These are phyloP conservation scores for Allium cepa DNA, from an alignment of 106 monocot genomes.

Conservation along the genomic window DNA sequence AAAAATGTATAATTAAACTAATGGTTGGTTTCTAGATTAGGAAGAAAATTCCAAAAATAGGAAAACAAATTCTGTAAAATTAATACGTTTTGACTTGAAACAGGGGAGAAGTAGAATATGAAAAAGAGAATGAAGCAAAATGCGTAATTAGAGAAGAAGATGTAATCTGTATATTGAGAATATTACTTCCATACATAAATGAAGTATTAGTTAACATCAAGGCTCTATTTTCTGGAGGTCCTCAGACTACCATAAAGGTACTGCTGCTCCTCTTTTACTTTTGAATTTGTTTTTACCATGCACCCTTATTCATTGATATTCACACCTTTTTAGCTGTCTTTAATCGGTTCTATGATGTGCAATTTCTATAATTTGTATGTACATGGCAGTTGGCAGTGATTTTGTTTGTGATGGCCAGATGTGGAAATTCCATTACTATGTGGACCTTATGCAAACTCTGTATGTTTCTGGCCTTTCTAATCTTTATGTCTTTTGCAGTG, in stretches of 20 bases:
- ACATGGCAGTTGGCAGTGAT: constrained; percentile 65
- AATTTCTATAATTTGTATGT: too few species aligned
- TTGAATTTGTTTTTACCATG: too few species aligned
- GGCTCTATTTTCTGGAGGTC: constrained; percentile 85
- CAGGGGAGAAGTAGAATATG: constrained; percentile 32
- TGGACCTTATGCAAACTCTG: constrained; percentile 73
- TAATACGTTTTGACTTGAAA: neutral
- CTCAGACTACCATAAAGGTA: constrained; percentile 90
- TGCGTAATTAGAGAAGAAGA: constrained; percentile 77
- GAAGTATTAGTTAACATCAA: constrained; percentile 59
- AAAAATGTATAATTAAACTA: too few species aligned
- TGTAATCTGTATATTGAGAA: constrained; percentile 50
- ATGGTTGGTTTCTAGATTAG: too few species aligned
- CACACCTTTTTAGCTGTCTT: too few species aligned
- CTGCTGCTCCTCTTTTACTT: too few species aligned
- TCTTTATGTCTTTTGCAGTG: neutral
- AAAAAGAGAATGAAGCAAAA: constrained; percentile 16
- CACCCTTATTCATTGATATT: too few species aligned
- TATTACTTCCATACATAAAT: constrained; percentile 79
- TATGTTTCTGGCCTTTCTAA: constrained; percentile 14
- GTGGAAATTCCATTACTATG: constrained; percentile 67
- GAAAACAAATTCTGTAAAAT: too few species aligned
- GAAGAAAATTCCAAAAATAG: too few species aligned
- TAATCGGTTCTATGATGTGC: too few species aligned
- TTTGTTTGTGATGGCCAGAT: constrained; percentile 76